Base-by-base conservation (phyloP, 495 filamentous ascomycete species). In the Penicillium nucicola region DNA sequence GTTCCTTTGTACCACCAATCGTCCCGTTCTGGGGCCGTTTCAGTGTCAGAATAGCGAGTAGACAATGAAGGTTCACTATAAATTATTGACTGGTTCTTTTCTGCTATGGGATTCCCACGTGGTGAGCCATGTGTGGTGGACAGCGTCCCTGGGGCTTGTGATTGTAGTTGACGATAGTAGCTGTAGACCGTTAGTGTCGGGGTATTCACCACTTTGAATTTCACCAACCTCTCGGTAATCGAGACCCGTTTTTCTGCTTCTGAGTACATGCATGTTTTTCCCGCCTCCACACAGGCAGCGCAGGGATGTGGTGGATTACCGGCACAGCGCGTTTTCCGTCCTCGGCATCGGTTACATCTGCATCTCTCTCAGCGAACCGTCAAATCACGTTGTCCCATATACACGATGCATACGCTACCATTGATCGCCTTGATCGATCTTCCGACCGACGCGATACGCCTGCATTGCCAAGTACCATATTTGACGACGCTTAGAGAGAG, bases 1-100 rank as follows among this genome's bases (percentile, higher is more conserved):
- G 64, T 61, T n/a, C 65, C 67, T 46, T 69, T 65, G 40, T 66
- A 68, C 69, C 69, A 72, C 67, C 67, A 72, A 51, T 72, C 67
- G 32, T 70, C 69, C 13, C 67, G 56, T 39, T 68, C 68, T n/a
- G 52, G 23, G 5, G 62, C 54, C 1, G 49, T 28, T 22, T 68
- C 67, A 4, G 48, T 42, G 18, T 60, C 53, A 10, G 59, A 53
- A 18, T 51, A 42, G 12, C 44, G 57, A n/a, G 42, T 57, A 3
- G 42, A 45, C 34, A 28, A 52, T 13, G 46, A 48, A 10, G 46
- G 48, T 17, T 35, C 35, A 38, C 40, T 52, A 13, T 50, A 59
- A 8, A 48, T 44, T 6, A 53, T 42, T 20, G 42, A 4, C 12
- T 49, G 50, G 45, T 35, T 20, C 12, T 42, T 18, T 14, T 56